Base-by-base conservation (phyloP, 768 basidiomycete species). In the Amanita pseudoporphyria region DNA sequence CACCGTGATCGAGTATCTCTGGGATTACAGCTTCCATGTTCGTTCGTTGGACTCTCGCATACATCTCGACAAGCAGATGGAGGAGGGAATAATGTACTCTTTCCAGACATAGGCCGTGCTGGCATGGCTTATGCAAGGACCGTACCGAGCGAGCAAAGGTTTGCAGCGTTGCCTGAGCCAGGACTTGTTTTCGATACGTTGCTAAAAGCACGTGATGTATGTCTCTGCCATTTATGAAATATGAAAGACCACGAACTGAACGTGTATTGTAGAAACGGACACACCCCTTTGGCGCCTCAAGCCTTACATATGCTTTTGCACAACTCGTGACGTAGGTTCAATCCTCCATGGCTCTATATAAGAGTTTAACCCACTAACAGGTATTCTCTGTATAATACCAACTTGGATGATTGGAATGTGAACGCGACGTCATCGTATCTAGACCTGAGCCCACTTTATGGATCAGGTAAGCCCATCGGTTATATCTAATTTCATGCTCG, bases 171-270 rank as follows among this genome's bases (percentile, higher is more conserved):
- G 2, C 81, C 81, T 12, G 79, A 81, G 52, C 64, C 83, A 14
- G 74, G 71, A 0, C 54, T 80, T 1, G 66, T 87, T 22, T 87
- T 82, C 48, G 84, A 87, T 52, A 66, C 69, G 2, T 71, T 87
- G n/a, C n/a, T n/a, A n/a, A n/a, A n/a, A n/a, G n/a, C n/a, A n/a
- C n/a, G n/a, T n/a, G n/a, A n/a, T n/a, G n/a, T n/a, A n/a, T n/a
- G n/a, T n/a, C n/a, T n/a, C n/a, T n/a, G n/a, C n/a, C n/a, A n/a
- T n/a, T n/a, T n/a, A n/a, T n/a, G n/a, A n/a, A n/a, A n/a, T n/a
- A n/a, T n/a, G n/a, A n/a, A n/a, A n/a, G n/a, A n/a, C n/a, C n/a
- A n/a, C n/a, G n/a, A n/a, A n/a, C n/a, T n/a, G n/a, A n/a, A n/a
- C n/a, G n/a, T n/a, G n/a, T n/a, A n/a, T n/a, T n/a, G n/a, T n/a